Base-by-base conservation (phyloP, 2,329 filamentous ascomycete genomes). In the Penicillium sp. region DNA sequence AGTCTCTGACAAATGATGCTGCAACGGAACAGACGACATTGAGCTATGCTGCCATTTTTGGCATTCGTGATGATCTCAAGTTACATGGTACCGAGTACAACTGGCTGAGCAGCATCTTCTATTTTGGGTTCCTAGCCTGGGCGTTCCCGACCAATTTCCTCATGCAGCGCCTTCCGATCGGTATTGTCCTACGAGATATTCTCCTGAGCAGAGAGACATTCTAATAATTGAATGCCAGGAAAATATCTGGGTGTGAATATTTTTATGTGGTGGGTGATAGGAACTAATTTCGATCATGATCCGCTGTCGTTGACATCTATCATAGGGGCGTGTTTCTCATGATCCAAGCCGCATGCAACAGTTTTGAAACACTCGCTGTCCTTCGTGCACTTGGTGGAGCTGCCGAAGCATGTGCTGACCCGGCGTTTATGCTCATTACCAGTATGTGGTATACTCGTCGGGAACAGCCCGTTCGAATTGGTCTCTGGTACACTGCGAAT, bases 1-100 rank as follows among this genome's bases (percentile, higher is more conserved):
- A n/a, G n/a, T n/a, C n/a, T n/a, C n/a, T n/a, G n/a, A 7, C 13
- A 30, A 7, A 10, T 32, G 18, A 35, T 31, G 27, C 14, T 32
- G 8, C 7, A 26, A 10, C 4, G 13, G 5, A 10, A 27, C 17
- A 80, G 65, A 80, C 77, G 0, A 80, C 75, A 0, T 61, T 80
- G 19, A 78, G 74, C 1, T 84, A 83, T 48, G 80, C 81, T 0
- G 80, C 81, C 14, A 79, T 84, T 34, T 83, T 84, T 42, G 79
- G 79, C 1, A 77, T 85, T 43, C 69, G 71, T 15, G 71, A 80
- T 2, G 79, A 81, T 45, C 68, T 83, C 7, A 49, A 73, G 10
- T 67, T 84, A 1, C 65, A 71, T n/a, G 78, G 78, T 1, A 71
- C 73, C 0, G 67, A 82, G 46, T 84, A 83, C 51, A 77, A 67